Evolutionary conservation across 768 basidiomycete species (phyloP), one percentile per base, ranked within the genome.

Genomic region (Termitomyces sp.): DNA sequence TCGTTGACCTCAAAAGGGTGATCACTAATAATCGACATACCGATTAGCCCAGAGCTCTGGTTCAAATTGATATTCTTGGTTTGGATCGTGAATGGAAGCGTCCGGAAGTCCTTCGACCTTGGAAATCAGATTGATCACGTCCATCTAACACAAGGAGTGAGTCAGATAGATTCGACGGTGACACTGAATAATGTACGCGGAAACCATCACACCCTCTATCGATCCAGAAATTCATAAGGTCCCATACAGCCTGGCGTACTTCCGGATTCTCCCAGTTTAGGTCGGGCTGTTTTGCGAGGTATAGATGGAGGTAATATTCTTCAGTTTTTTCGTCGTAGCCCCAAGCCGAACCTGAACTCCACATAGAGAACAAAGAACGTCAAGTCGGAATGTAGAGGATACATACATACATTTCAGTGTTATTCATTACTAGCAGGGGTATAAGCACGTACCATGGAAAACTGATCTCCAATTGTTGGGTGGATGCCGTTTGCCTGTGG

Each of bases 271-370:
- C 85, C 87, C 86, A 90, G 64, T 91, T 89, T 15, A 90, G 66
- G 63, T 90, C 89, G 0, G 88, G 89, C 70, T 89, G 88, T 62
- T 88, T 79, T 9, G 74, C 63, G 50, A 80, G 70, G 68, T 82
- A 91, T 1, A 89, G 61, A 67, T 89, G 88, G 52, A 89, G 79
- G 64, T 89, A 88, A 59, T 86, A 90, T 68, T 90, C 86, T 18
- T 81, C 70, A 3, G 85, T 85, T 11, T 60, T 60, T 56, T 80
- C 78, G 68, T 89, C 85, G 59, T 79, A 87, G 20, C 84, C 79
- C 89, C 89, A 91, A 11, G 81, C 84, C 0, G 86, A 82, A 12
- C 83, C 83, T 84, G 64, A 25, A 7, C 29, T n/a, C 33, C 32
- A 32, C 5, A n/a, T 42, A 41, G 33, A 29, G 15, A 38, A 25